These are phyloP conservation scores for Podosphaera aphanis DNA, from an alignment of 2,329 filamentous ascomycete species.

Conservation along the genomic window DNA sequence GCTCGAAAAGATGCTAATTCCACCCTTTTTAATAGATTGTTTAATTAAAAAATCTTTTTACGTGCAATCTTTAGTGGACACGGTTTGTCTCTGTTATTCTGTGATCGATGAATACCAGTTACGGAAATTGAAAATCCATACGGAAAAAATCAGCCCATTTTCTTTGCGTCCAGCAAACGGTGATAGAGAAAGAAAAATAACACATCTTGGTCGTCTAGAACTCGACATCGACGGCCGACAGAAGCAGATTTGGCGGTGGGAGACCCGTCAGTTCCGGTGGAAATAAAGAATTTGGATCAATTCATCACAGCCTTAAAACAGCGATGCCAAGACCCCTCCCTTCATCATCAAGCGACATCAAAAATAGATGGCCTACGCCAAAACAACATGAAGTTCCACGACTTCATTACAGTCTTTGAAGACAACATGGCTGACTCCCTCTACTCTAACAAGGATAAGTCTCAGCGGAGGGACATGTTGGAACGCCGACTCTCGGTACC, in stretches of 20 bases:
- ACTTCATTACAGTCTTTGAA: neutral
- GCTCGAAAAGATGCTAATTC: neutral
- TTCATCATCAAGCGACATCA: neutral
- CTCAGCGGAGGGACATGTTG: neutral
- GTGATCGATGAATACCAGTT: neutral
- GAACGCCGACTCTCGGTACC: conserved; percentile 1
- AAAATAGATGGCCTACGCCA: neutral
- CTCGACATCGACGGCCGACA: too few species aligned
- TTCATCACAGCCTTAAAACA: neutral
- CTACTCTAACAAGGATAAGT: neutral
- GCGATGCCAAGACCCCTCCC: neutral
- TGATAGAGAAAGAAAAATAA: too few species aligned
- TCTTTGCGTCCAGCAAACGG: too few species aligned
- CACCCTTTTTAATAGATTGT: neutral
- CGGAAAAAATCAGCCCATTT: too few species aligned
- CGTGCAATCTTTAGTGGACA: neutral
- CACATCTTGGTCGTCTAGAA: too few species aligned
- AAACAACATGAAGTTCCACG: neutral
- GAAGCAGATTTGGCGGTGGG: neutral
- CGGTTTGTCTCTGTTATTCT: neutral
- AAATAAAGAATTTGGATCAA: neutral
- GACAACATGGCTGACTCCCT: neutral
- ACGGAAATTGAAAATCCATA: too few species aligned
- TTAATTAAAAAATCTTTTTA: neutral
- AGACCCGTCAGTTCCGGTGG: neutral